Base-by-base conservation (phyloP, 306 rosid genomes). In the Vigna radiata region DNA sequence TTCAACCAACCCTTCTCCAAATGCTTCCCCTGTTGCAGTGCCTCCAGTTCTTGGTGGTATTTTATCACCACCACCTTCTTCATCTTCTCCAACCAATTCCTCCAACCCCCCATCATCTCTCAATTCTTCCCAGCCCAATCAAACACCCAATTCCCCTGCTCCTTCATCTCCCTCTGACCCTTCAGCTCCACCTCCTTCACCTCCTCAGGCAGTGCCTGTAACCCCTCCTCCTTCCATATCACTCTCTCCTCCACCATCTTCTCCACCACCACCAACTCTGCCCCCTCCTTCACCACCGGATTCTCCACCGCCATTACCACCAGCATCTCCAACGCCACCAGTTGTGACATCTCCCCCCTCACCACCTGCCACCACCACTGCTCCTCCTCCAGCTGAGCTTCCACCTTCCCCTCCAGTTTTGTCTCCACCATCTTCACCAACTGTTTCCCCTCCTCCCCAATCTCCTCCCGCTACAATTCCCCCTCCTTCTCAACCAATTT, bases 1-100 rank as follows among this genome's bases (percentile, higher is more conserved):
- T 85, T 86, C 91, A 18, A 68, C 81, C 8, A 55, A 83, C 31
- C 94, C 85, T 77, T 83, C 97, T 61, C 96, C 98, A 18, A 88
- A 77, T 84, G 81, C 89, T 84, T 84, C 96, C 18, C 92, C 97
- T 55, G 72, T 87, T 60, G 90, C 87, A 25, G 70, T 78, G 77
- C 86, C 98, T 53, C 91, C 96, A n/a, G 39, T 85, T 48, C 79
- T 85, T 82, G 47, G 62, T 83, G 80, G 50, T 64, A 62, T 84
- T 33, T 64, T 83, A 37, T 37, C 54, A 19, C 78, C 56, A 2
- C 76, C 92, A 9, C 27, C 79, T 53, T 67, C 81, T 29, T 33
- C 50, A 59, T 6, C 70, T 36, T 36, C 80, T 16, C 83, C 59
- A 7, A 73, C 85, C 52, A 44, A 68, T 76, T 77, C 86, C 19